A percentile compares a stretch with the other conserved stretches of the same genome.
These are phyloP conservation scores for Aspergillus quadrilineatus DNA, from an alignment of 2,329 filamentous ascomycete genomes.

Conservation along the genomic window DNA sequence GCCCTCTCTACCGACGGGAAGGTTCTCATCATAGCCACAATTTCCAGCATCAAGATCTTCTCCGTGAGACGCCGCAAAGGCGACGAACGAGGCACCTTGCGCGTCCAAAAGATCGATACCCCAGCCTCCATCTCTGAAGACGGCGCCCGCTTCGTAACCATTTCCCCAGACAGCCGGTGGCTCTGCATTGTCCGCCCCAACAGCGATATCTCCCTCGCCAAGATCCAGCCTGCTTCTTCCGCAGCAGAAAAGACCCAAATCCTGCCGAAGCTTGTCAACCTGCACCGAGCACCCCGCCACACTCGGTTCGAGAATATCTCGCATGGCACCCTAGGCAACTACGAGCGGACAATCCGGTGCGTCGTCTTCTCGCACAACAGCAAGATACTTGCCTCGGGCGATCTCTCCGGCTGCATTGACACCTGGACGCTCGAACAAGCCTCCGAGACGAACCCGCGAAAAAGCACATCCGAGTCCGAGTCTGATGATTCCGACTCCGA, in stretches of 20 bases:
- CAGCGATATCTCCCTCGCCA: slow-evolving; percentile 56
- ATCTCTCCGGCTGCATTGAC: slow-evolving; percentile 82
- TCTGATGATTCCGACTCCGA: slow-evolving; percentile 45
- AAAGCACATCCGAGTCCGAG: slow-evolving; percentile 47
- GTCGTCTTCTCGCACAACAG: slow-evolving; percentile 78
- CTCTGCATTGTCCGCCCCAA: slow-evolving; percentile 58
- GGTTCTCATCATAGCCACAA: slow-evolving; percentile 73
- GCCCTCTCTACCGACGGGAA: slow-evolving; percentile 69
- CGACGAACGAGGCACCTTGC: slow-evolving; percentile 59
- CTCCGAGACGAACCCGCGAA: slow-evolving; percentile 44
- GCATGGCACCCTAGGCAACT: slow-evolving; percentile 70
- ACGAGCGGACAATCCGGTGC: slow-evolving; percentile 73
- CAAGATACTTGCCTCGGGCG: slow-evolving; percentile 72
- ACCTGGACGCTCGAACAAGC: slow-evolving; percentile 71
- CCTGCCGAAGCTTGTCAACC: slow-evolving; percentile 45
- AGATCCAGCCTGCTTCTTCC: slow-evolving; percentile 44
- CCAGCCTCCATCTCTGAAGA: slow-evolving; percentile 56
- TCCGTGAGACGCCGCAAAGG: slow-evolving; percentile 58
- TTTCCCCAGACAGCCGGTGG: slow-evolving; percentile 51
- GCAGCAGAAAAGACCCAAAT: slow-evolving; percentile 44
- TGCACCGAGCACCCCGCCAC: slow-evolving; percentile 39
- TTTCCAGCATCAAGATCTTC: slow-evolving; percentile 74
- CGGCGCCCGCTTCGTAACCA: slow-evolving; percentile 66
- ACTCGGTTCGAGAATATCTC: slow-evolving; percentile 46
- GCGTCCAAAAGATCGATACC: slow-evolving; percentile 68